Evolutionary conservation across 2,329 filamentous ascomycete species (phyloP).

Genomic region (Trichoderma oligosporum): DNA sequence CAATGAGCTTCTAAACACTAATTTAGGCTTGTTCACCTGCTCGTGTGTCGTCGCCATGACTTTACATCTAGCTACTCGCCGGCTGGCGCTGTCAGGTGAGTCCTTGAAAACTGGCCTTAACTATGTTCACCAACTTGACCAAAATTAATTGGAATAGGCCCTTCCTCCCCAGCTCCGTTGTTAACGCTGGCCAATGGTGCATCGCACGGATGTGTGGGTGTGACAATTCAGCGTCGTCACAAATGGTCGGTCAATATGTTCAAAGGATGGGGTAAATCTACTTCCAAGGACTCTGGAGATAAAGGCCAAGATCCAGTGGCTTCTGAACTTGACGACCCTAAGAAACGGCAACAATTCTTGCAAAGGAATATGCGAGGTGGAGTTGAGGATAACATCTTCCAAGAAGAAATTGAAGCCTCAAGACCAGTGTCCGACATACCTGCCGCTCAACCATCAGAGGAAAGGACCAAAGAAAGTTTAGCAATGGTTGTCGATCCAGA

Average conservation of each 20-base stretch:
- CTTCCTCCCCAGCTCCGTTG: slow-evolving; percentile 4
- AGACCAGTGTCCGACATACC: slow-evolving; percentile 19
- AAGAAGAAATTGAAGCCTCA: slow-evolving; percentile 50
- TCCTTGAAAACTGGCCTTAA: slow-evolving; percentile 10
- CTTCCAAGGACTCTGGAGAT: slow-evolving; percentile 31
- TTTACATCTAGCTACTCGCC: slow-evolving; percentile 59
- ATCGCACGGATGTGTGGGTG: slow-evolving; percentile 11
- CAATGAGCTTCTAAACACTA: slow-evolving; percentile 2
- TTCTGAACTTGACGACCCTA: slow-evolving; percentile 41
- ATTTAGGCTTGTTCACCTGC: slow-evolving; percentile 9
- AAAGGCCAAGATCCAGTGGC: slow-evolving; percentile 25
- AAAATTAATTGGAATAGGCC: background rate
- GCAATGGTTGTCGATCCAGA: slow-evolving; percentile 69
- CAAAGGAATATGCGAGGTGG: slow-evolving; percentile 40
- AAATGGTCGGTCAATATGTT: slow-evolving; percentile 44
- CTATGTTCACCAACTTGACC: slow-evolving; percentile 7
- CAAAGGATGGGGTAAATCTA: slow-evolving; percentile 34
- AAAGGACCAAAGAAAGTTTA: slow-evolving; percentile 49
- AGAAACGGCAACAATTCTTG: slow-evolving; percentile 41
- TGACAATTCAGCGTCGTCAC: slow-evolving; percentile 35
- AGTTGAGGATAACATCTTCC: slow-evolving; percentile 58
- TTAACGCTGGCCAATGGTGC: background rate
- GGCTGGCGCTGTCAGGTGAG: slow-evolving; percentile 58
- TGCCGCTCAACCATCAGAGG: slow-evolving; percentile 34
- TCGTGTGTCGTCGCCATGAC: slow-evolving; percentile 50